These are phyloP conservation scores for Pistacia atlantica DNA, from an alignment of 345 rosid species.

Conservation along the genomic window DNA sequence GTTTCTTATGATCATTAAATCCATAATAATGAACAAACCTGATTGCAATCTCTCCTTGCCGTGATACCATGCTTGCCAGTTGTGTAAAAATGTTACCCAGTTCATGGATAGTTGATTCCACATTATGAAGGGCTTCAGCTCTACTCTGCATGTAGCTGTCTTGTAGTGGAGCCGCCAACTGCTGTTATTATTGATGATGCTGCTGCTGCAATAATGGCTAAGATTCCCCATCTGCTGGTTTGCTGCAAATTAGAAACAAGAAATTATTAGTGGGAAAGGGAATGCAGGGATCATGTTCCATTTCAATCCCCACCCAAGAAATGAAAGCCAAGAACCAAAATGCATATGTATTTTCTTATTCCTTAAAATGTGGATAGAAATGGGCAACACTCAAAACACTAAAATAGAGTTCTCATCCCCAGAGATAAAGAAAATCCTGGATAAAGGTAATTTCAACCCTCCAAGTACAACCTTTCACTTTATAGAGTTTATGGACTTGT, in stretches of 20 bases:
- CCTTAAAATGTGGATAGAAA: background rate
- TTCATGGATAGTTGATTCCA: constrained; percentile 88
- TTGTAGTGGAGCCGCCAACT: constrained; percentile 69
- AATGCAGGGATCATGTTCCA: background rate
- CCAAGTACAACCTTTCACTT: background rate
- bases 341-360: background rate
- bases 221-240: constrained; percentile 54
- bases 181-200: constrained; percentile 40
- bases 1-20: background rate
- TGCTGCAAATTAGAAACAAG: constrained; percentile 36
- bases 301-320: background rate
- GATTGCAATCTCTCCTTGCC: constrained; percentile 89
- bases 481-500: too few species aligned
- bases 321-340: background rate
- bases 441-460: background rate
- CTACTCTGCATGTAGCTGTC: constrained; percentile 86
- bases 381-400: background rate
- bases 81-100: constrained; percentile 73
- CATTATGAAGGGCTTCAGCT: constrained; percentile 78
- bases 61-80: constrained; percentile 84
- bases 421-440: background rate
- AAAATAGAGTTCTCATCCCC: background rate
- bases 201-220: constrained; percentile 55
- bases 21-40: constrained; percentile 41
- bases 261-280: background rate